These are phyloP conservation scores for Fusarium udum DNA, from an alignment of 2,329 filamentous ascomycete species.

Conservation along the genomic window DNA sequence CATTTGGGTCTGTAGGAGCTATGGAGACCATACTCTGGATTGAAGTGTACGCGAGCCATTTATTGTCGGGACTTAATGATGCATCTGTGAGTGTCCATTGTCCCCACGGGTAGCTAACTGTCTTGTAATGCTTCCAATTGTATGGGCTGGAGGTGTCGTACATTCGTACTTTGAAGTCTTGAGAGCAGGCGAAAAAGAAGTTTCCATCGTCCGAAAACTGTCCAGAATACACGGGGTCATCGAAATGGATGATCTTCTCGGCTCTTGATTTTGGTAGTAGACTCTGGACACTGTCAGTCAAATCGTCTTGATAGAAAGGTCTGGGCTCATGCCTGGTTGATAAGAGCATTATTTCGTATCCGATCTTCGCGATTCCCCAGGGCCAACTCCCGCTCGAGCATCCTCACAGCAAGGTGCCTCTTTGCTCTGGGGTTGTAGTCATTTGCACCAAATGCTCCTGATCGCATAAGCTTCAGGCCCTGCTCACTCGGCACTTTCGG, in stretches of 20 bases:
- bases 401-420: conserved; percentile 72
- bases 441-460: conserved; percentile 80
- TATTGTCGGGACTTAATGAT: conserved; percentile 89
- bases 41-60: conserved; percentile 89
- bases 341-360: conserved; percentile 69
- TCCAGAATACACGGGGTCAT: conserved; percentile 88
- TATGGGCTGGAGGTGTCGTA: conserved; percentile 97
- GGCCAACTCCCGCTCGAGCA: conserved; percentile 86
- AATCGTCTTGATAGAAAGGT: background rate
- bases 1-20: conserved; percentile 85
- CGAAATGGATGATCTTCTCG: conserved; percentile 89
- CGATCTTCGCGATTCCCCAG: conserved; percentile 68
- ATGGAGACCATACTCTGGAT: conserved; percentile 86
- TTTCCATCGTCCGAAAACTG: conserved; percentile 98
- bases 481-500: conserved; percentile 86
- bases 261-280: conserved; percentile 81
- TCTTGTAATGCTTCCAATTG: conserved; percentile 96
- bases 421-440: conserved; percentile 62
- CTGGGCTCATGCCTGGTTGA: conserved; percentile 67
- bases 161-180: conserved; percentile 95
- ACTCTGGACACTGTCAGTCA: conserved; percentile 55
- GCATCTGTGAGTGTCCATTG: conserved; percentile 98
- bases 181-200: conserved; percentile 92
- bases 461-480: conserved; percentile 81
- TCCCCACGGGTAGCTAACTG: conserved; percentile 83